Evolutionary conservation across 1,284 basidiomycete genomes (phyloP).

Genomic region (Fistulinella cinereoalba): DNA sequence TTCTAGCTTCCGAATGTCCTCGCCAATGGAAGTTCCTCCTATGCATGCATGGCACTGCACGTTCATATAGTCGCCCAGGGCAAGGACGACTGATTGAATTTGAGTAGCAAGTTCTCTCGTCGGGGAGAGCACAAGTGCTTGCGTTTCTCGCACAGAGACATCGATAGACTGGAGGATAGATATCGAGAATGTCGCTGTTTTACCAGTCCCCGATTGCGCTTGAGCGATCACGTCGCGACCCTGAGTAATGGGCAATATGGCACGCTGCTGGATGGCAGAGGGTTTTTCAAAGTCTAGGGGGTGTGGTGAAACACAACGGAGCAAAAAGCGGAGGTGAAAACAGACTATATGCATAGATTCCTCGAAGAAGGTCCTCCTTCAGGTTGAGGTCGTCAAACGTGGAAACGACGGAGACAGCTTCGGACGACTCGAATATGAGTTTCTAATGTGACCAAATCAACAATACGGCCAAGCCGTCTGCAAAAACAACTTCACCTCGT

Average conservation of each 20-base stretch:
- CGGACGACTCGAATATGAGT: slow-evolving; percentile 97
- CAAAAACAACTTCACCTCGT: slow-evolving; percentile 52
- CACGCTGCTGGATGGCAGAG: slow-evolving; percentile 97
- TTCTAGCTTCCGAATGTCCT: slow-evolving; percentile 67
- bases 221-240: slow-evolving; percentile 99
- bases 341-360: slow-evolving; percentile 98
- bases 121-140: slow-evolving; percentile 92
- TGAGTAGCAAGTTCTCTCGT: slow-evolving; percentile 97
- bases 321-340: slow-evolving; percentile 26
- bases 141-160: no score
- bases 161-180: no score
- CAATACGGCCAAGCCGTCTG: not conserved
- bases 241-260: slow-evolving; percentile 92
- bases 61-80: slow-evolving; percentile 94
- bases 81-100: slow-evolving; percentile 92
- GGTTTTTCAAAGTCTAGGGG: slow-evolving; percentile 95
- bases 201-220: slow-evolving; percentile 98
- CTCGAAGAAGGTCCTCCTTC: slow-evolving; percentile 93
- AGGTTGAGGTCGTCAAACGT: slow-evolving; percentile 92
- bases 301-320: no score
- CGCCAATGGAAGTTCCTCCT: slow-evolving; percentile 83
- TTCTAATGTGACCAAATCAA: slow-evolving; percentile 49
- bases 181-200: slow-evolving; percentile 97
- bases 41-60: slow-evolving; percentile 95
- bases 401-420: slow-evolving; percentile 84